phyloP scores from a whole-genome alignment of 225 moss, liverwort and hornwort genomes.

The Marchantia polymorpha region DNA sequence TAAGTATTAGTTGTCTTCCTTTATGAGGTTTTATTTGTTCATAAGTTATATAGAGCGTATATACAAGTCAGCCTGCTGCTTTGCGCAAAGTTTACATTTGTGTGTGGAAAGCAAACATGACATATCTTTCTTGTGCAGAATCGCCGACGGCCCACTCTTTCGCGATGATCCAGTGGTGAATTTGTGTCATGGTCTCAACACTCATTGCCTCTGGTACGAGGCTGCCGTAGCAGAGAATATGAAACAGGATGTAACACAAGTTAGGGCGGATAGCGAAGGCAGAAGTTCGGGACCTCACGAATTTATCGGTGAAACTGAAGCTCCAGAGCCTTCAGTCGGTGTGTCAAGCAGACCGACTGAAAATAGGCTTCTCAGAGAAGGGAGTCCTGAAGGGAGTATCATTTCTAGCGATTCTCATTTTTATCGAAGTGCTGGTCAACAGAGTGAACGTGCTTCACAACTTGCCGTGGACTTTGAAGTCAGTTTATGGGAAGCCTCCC shows the following conservation, averaged over 20 bases:
- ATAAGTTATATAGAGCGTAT: background rate
- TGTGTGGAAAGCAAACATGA: background rate
- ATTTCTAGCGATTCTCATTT: constrained; percentile 12
- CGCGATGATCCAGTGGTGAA: constrained; percentile 74
- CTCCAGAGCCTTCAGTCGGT: constrained; percentile 32
- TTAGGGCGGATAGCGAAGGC: constrained; percentile 43
- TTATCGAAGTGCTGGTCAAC: background rate
- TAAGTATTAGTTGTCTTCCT: constrained; percentile 29
- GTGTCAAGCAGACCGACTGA: background rate
- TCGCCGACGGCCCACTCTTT: constrained; percentile 67
- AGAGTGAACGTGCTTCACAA: background rate
- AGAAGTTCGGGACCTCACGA: constrained; percentile 53
- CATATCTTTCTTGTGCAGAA: constrained; percentile 43
- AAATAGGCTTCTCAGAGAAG: background rate
- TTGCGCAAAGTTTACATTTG: background rate
- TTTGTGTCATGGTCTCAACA: constrained; percentile 79
- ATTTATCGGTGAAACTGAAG: constrained; percentile 71
- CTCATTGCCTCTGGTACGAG: constrained; percentile 76
- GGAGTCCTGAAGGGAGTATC: constrained; percentile 8
- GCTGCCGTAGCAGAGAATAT: constrained; percentile 64
- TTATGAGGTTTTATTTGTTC: background rate
- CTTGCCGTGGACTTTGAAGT: background rate
- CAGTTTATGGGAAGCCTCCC: constrained; percentile 46
- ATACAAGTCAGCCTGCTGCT: background rate
- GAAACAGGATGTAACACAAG: constrained; percentile 39